Conservation (phyloP, 495 filamentous ascomycete species). For the Wilcoxina mikolae region DNA sequence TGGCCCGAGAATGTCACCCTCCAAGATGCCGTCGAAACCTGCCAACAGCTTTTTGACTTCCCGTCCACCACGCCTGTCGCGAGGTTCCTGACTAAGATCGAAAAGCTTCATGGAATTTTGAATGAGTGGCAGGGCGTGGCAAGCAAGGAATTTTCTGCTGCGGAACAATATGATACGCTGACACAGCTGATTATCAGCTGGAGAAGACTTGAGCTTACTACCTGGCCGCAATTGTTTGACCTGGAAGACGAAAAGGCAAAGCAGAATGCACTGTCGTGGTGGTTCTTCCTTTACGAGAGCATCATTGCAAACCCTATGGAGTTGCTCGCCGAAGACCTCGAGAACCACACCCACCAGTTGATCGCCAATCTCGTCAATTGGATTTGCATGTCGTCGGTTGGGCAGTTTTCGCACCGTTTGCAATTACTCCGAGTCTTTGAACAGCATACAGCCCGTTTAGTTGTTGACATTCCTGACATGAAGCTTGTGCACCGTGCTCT, state of each 20-base stretch:
- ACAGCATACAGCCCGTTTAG: slow-evolving; percentile 44
- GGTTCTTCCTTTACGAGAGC: slow-evolving; percentile 87
- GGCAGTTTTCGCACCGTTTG: slow-evolving; percentile 63
- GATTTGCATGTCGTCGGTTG: slow-evolving; percentile 55
- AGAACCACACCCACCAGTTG: slow-evolving; percentile 48
- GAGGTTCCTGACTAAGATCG: slow-evolving; percentile 64
- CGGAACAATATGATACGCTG: slow-evolving; percentile 53
- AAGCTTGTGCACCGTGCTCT: slow-evolving; percentile 43
- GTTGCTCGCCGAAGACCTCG: slow-evolving; percentile 39
- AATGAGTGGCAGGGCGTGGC: slow-evolving; percentile 91
- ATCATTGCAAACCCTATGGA: slow-evolving; percentile 61
- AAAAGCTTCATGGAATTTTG: slow-evolving; percentile 65
- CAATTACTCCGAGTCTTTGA: slow-evolving; percentile 58
- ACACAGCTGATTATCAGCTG: slow-evolving; percentile 66
- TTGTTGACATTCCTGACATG: slow-evolving; percentile 41
- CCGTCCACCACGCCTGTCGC: slow-evolving; percentile 73
- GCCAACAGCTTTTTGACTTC: slow-evolving; percentile 57
- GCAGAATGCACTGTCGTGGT: slow-evolving; percentile 74
- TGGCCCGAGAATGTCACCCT: slow-evolving; percentile 66
- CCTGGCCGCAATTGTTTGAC: slow-evolving; percentile 83
- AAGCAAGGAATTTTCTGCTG: slow-evolving; percentile 58
- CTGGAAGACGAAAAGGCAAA: slow-evolving; percentile 60
- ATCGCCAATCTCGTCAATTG: slow-evolving; percentile 60
- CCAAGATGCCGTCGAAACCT: slow-evolving; percentile 57
- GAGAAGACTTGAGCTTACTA: slow-evolving; percentile 77